Conservation (phyloP, 2,329 filamentous ascomycete genomes). For the Aureobasidium pullulans region DNA sequence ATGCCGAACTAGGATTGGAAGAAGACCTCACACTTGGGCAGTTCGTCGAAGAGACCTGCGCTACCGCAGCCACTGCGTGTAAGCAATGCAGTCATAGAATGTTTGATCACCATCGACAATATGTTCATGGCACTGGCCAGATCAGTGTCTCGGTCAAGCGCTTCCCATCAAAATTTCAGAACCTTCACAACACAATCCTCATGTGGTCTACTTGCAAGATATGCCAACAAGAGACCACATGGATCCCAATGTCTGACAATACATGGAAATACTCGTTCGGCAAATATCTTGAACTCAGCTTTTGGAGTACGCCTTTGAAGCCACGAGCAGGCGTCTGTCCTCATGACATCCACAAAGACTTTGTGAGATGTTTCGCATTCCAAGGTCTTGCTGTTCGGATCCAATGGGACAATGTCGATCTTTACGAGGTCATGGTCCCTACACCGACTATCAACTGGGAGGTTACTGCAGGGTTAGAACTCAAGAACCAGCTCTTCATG, state of each 20-base stretch:
- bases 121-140: constrained; percentile 91
- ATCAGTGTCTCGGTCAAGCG: constrained; percentile 86
- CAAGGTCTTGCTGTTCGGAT: constrained; percentile 79
- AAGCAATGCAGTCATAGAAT: constrained; percentile 79
- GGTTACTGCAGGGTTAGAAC: constrained; percentile 81
- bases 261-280: constrained; percentile 98
- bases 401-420: constrained; percentile 85
- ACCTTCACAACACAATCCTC: constrained; percentile 67
- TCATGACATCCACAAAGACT: constrained; percentile 87
- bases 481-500: constrained; percentile 87
- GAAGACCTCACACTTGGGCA: constrained; percentile 90
- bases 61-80: constrained; percentile 68
- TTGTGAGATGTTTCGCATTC: constrained; percentile 86
- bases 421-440: constrained; percentile 91
- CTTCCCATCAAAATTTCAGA: constrained; percentile 57
- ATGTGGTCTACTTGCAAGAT: constrained; percentile 98
- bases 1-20: constrained; percentile 59
- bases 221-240: constrained; percentile 82
- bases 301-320: constrained; percentile 83
- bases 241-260: constrained; percentile 83
- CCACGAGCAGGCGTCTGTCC: constrained; percentile 69
- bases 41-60: constrained; percentile 85
- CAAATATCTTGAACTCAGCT: constrained; percentile 95
- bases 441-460: constrained; percentile 92
- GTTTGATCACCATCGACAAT: constrained; percentile 89